These are phyloP conservation scores for Globisporangium ultimum DNA, from an alignment of 352 stramenopile genomes.

Conservation along the genomic window DNA sequence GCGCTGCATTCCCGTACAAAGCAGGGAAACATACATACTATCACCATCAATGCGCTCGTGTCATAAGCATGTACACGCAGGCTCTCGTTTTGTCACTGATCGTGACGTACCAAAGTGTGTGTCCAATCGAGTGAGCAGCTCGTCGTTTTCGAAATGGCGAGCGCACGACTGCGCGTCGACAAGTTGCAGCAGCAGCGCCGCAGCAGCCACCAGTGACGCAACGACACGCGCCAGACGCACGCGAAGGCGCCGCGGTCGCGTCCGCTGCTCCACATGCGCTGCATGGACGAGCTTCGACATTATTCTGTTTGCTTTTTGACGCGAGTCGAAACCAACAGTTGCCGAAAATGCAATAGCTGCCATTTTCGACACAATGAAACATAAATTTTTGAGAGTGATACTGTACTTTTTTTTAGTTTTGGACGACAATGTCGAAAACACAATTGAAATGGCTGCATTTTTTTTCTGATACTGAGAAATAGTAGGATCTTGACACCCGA, in stretches of 20 bases:
- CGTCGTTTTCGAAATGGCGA: slow-evolving; percentile 31
- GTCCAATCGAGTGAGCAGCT: slow-evolving; percentile 43
- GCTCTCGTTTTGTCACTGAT: too few relatives aligned
- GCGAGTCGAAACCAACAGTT: not conserved
- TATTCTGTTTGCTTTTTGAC: not conserved
- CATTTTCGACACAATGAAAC: too few relatives aligned
- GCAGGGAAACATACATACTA: not conserved
- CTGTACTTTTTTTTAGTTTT: too few relatives aligned
- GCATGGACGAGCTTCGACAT: not conserved
- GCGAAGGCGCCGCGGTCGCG: not conserved
- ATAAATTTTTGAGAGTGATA: too few relatives aligned
- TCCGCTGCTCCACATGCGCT: not conserved
- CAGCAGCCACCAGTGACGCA: slow-evolving; percentile 13
- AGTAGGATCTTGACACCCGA: too few relatives aligned
- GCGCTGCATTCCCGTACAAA: not conserved
- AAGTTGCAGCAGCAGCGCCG: slow-evolving; percentile 8
- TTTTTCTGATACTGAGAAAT: too few relatives aligned
- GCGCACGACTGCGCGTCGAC: slow-evolving; percentile 22
- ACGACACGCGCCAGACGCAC: not conserved
- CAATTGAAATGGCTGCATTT: too few relatives aligned
- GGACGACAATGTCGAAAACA: too few relatives aligned
- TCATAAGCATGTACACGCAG: not conserved
- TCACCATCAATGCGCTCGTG: not conserved
- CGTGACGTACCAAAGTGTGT: slow-evolving; percentile 20
- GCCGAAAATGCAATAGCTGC: too few relatives aligned